A percentile compares a stretch with the other conserved stretches of the same genome.
Evolutionary conservation across 2,329 filamentous ascomycete genomes (phyloP).

Genomic region (Cladosporium phlei): DNA sequence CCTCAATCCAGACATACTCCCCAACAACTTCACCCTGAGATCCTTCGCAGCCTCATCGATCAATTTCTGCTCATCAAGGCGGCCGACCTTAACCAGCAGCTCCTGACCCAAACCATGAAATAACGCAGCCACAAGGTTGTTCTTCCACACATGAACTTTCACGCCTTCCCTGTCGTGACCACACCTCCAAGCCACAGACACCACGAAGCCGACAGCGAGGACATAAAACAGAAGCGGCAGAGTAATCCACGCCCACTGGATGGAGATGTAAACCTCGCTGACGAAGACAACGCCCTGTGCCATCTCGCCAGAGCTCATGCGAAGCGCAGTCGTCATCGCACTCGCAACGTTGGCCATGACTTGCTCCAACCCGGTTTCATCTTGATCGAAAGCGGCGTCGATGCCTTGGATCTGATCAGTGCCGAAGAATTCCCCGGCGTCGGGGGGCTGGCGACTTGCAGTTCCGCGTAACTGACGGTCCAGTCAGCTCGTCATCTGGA

Average conservation of each 20-base stretch:
- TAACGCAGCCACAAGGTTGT: neutral
- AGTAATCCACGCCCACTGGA: neutral
- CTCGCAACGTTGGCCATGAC: neutral
- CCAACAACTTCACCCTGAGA: neutral
- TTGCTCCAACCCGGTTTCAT: neutral
- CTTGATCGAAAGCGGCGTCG: neutral
- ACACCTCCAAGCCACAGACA: neutral
- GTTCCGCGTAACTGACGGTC: neutral
- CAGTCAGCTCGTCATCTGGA: neutral
- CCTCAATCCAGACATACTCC: neutral
- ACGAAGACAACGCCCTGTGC: neutral
- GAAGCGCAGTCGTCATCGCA: neutral
- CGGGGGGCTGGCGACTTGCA: neutral
- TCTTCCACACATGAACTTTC: neutral
- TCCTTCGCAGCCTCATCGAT: neutral
- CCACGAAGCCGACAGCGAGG: neutral
- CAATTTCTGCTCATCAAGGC: neutral
- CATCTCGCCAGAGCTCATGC: neutral
- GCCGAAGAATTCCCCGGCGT: neutral
- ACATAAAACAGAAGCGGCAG: neutral
- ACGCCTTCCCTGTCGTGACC: neutral
- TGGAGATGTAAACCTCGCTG: neutral
- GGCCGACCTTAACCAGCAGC: neutral
- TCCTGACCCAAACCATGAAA: neutral
- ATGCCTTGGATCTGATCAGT: neutral